Evolutionary conservation across 1,284 basidiomycete species (phyloP), one percentile per base, ranked within the genome.

Genomic region (Rhodotorula sp.): DNA sequence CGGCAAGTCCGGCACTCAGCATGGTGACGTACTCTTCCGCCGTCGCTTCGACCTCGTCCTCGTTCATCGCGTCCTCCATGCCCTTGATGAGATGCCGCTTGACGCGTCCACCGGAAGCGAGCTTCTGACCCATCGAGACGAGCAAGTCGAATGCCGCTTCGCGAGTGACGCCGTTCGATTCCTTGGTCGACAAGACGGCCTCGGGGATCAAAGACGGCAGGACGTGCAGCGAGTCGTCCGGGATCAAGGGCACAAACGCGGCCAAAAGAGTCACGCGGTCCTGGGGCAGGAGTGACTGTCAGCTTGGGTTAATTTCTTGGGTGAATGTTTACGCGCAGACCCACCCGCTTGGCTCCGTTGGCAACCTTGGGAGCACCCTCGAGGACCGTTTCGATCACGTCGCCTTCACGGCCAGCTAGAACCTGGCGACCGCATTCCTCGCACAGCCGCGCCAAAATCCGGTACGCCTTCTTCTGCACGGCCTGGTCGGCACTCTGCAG

Each of bases 11-110:
- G 76, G 94, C 95, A 54, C 92, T 93, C 34, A 99, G 85, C 95
- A 99, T 99, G 16, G 92, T 98, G 82, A 99, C 85, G 80, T 92
- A 99, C 81, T 99, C 97, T 78, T 94, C 89, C 59, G 95, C 86
- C 75, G 81, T 93, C 1, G 94, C 97, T 59, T 85, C 84, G 60
- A 89, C 92, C 86, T 78, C 68, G 56, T 72, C 74, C 52, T 68
- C 70, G 54, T 26, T 28, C 67, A 71, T 71, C 34, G 64, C 87
- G 66, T 80, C 81, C 23, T 91, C 90, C 87, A 92, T 92, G 10
- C 88, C 92, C 75, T 91, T 90, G 15, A 93, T 84, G 79, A 91
- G 84, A 73, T 85, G 85, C 60, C 90, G 86, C 80, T 89, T 89
- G 59, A 99, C 90, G 3, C 89, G 82, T 61, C 95, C 97, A 38